phyloP scores from a whole-genome alignment of 768 basidiomycete species.

The Leucosporidium creatinivorum region DNA sequence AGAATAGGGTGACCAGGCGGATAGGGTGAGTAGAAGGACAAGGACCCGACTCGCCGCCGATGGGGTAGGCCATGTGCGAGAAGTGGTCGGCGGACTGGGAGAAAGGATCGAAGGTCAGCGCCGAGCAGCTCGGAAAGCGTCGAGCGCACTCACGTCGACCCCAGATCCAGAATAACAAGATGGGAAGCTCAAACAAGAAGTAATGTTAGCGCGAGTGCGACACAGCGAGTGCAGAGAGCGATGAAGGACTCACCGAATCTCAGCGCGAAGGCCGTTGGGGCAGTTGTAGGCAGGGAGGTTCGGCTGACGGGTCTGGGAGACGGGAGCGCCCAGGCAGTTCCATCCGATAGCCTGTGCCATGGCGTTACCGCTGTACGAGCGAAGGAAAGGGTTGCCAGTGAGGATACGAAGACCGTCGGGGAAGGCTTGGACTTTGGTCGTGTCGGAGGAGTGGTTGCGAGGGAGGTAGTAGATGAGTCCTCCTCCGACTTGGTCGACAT shows the following conservation, averaged over 20 bases:
- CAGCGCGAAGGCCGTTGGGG: constrained; percentile 35
- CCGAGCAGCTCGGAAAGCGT: too few species aligned
- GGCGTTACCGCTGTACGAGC: constrained; percentile 46
- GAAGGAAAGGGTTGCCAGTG: constrained; percentile 48
- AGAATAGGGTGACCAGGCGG: constrained; percentile 33
- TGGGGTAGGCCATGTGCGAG: neutral
- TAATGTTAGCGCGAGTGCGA: too few species aligned
- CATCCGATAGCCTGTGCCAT: constrained; percentile 40
- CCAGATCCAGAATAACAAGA: constrained; percentile 43
- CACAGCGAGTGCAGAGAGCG: neutral
- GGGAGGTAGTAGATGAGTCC: constrained; percentile 37
- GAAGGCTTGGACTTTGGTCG: constrained; percentile 18
- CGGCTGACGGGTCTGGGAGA: neutral
- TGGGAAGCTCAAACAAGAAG: too few species aligned
- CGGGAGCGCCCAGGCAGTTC: neutral
- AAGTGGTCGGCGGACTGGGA: too few species aligned
- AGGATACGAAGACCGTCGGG: constrained; percentile 43
- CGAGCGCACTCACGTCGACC: too few species aligned
- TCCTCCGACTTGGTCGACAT: constrained; percentile 29
- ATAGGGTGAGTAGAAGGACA: constrained; percentile 33
- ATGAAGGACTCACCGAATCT: constrained; percentile 23
- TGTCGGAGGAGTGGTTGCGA: constrained; percentile 8
- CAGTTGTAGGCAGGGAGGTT: constrained; percentile 31
- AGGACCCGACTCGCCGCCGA: constrained; percentile 24
- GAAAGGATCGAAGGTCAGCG: too few species aligned